These are phyloP conservation scores for Fusarium marasasianum DNA, from an alignment of 2,329 filamentous ascomycete species.

Conservation along the genomic window DNA sequence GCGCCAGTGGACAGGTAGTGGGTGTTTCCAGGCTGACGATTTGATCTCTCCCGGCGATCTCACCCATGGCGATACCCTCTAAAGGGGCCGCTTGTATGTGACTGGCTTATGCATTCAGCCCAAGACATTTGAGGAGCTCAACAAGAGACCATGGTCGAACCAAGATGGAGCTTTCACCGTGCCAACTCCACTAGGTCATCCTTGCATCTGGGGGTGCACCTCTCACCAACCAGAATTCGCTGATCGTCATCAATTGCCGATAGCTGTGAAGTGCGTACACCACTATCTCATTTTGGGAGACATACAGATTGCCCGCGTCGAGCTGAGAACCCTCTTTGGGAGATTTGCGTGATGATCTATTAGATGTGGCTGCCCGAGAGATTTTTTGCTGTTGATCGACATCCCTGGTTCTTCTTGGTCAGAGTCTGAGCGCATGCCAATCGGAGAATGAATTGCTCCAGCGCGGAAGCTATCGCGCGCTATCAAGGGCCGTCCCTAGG, in stretches of 20 bases:
- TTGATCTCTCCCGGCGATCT: slow-evolving; percentile 25
- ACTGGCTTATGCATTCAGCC: slow-evolving; percentile 9
- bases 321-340: slow-evolving; percentile 21
- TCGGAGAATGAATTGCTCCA: slow-evolving; percentile 8
- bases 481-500: slow-evolving; percentile 37
- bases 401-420: not conserved
- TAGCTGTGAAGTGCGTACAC: slow-evolving; percentile 7
- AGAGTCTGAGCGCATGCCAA: slow-evolving; percentile 23
- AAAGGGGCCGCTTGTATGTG: not conserved
- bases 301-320: slow-evolving; percentile 4
- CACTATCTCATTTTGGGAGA: slow-evolving; percentile 8
- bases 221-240: slow-evolving; percentile 22
- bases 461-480: slow-evolving; percentile 29
- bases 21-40: slow-evolving; percentile 7
- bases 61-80: not conserved
- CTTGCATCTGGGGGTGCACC: slow-evolving; percentile 8
- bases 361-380: slow-evolving; percentile 5
- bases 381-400: slow-evolving; percentile 18
- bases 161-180: slow-evolving; percentile 5
- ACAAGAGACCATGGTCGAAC: slow-evolving; percentile 3
- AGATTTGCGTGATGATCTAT: not conserved
- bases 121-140: slow-evolving; percentile 18
- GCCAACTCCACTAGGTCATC: slow-evolving; percentile 13
- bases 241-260: slow-evolving; percentile 28
- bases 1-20: slow-evolving; percentile 10